Conservation (phyloP, 1,284 basidiomycete genomes). For the Agroathelia rolfsii region DNA sequence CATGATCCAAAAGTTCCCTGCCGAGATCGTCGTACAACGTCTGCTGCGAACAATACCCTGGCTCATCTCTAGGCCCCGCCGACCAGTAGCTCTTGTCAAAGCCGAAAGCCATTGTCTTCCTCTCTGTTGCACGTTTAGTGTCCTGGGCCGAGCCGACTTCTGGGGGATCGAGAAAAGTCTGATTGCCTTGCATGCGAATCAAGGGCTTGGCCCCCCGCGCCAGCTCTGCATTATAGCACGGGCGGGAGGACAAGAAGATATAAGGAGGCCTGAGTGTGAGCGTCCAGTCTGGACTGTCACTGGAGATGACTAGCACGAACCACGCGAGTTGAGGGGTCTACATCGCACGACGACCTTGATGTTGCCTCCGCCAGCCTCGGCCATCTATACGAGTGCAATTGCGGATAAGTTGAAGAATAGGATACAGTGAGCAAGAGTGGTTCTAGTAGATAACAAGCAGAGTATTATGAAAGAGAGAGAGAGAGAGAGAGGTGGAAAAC, state of each 20-base stretch:
- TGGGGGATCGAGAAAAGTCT: constrained; percentile 85
- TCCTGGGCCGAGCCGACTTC: constrained; percentile 64
- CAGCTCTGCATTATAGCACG: constrained; percentile 50
- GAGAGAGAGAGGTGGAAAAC: no score
- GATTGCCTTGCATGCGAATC: constrained; percentile 88
- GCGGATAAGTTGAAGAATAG: no score
- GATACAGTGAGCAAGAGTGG: no score
- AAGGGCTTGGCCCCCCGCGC: constrained; percentile 85
- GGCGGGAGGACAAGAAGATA: constrained; percentile 2
- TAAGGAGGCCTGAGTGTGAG: constrained; percentile 7
- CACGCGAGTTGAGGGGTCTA: constrained; percentile 87
- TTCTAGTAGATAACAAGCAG: no score
- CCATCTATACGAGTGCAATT: no score
- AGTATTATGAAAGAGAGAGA: no score
- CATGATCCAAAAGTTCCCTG: constrained; percentile 88
- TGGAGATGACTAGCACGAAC: constrained; percentile 34
- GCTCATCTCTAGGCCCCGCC: constrained; percentile 80
- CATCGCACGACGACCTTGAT: constrained; percentile 97
- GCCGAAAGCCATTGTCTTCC: constrained; percentile 81
- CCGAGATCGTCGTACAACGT: constrained; percentile 94
- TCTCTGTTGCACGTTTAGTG: constrained; percentile 72
- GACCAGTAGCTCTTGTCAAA: constrained; percentile 98
- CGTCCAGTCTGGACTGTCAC: constrained; percentile 6
- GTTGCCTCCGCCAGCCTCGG: constrained; percentile 68
- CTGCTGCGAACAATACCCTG: constrained; percentile 84